Evolutionary conservation across 2,329 filamentous ascomycete species (phyloP), one percentile per base, ranked within the genome.

Genomic region (Samsoniella hepiali): DNA sequence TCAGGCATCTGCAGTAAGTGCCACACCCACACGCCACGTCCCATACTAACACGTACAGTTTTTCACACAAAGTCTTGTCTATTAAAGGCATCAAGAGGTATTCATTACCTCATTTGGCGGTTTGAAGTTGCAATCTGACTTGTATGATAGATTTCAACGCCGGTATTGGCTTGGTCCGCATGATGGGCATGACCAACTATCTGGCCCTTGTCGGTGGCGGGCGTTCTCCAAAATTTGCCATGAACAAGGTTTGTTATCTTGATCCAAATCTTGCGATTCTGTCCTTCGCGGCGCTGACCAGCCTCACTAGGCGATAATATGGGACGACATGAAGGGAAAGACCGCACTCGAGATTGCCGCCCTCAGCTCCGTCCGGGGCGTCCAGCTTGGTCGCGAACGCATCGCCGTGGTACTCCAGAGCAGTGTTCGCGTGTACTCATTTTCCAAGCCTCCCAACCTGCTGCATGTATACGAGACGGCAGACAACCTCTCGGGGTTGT

Each of bases 191-290:
- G 68, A 88, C 91, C 60, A 93, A 94, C 77, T 96, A 93, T 74
- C 82, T 97, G 42, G 94, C 91, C 34, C 83, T 98, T 10, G 92
- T 97, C 62, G 93, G 93, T 67, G 94, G 94, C 69, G 93, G 95
- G 56, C 90, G 85, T 69, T 87, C 88, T 64, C 92, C 93, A 60
- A 94, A 94, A 72, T 95, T 92, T 70, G 88, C 92, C 15, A 89
- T 90, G 72, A 96, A 93, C 77, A 96, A 96, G 81, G 91, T 88
- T 70, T 9, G 69, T 60, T 13, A 10, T 5, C 15, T 15, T 51
- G 8, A 1, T 34, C 31, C 13, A 54, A 29, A 15, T 2, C 13
- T 10, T 29, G 13, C 2, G 6, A 42, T 13, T 9, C 11, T n/a
- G 22, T 32, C 7, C 53, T 2, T 13, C 9, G 38, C 62, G 42